Evolutionary conservation across 2,329 filamentous ascomycete species (phyloP).

Genomic region (Stylonectria norvegica): DNA sequence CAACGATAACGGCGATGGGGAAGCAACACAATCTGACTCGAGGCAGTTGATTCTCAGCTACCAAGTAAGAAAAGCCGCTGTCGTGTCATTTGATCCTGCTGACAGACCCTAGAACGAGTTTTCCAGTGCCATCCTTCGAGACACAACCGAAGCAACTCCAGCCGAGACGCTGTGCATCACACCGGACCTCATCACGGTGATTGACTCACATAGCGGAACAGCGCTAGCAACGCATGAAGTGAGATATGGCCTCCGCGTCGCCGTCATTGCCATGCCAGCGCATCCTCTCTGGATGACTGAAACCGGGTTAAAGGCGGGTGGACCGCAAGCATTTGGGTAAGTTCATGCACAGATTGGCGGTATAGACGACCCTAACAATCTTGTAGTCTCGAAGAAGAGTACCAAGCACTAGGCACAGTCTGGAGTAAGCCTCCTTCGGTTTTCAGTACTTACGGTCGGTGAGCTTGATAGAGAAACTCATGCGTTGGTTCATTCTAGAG

Average conservation of each 20-base stretch:
- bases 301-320: conserved; percentile 32
- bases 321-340: conserved; percentile 32
- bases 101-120: background rate
- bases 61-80: background rate
- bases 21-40: background rate
- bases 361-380: background rate
- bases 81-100: background rate
- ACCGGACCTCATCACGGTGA: background rate
- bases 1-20: background rate
- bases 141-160: background rate
- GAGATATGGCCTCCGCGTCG: conserved; percentile 49
- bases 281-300: conserved; percentile 48
- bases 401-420: background rate
- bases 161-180: background rate
- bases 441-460: background rate
- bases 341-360: background rate
- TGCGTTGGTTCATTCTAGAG: no score
- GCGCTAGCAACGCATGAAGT: conserved; percentile 38
- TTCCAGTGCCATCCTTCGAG: background rate
- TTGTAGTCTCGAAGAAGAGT: background rate
- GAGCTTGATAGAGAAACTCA: no score
- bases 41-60: background rate
- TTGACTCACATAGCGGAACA: background rate
- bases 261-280: conserved; percentile 47
- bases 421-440: background rate